Evolutionary conservation across 2,329 filamentous ascomycete species (phyloP), one percentile per base, ranked within the genome.

Genomic region (Ophiostoma sp.): DNA sequence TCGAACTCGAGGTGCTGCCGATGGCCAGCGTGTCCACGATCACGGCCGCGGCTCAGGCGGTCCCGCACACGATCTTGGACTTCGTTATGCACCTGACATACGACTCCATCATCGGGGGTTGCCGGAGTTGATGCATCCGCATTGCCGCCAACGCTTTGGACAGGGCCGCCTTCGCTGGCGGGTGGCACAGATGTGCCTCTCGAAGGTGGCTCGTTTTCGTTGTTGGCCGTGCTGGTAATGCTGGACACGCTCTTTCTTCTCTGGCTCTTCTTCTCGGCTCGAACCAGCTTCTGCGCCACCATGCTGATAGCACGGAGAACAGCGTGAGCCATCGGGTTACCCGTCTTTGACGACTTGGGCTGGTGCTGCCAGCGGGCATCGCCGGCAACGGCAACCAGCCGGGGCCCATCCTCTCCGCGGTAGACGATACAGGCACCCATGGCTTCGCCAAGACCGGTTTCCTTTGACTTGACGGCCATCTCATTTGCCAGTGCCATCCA

Each of bases 231-330:
- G 61, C 25, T 70, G 5, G 9, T 64, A 31, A 22, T 50, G 28
- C 64, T 66, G 28, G 59, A 31, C 12, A 68, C n/a, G 45, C 72
- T 72, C 2, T 52, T 55, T 61, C 61, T 71, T 28, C 72, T 64
- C 72, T 75, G 76, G 57, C 80, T 80, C 68, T 81, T 81, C 73
- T 87, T 82, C 77, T 90, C 88, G 59, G 87, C 84, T 50, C 87
- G 84, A 48, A 90, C 88, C 12, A 90, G 83, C 79, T 90, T 90
- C 78, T 89, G 88, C 3, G 92, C 93, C 73, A 96, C 91, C 89
- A 96, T 94, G 79, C 91, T 93, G 78, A 96, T 93, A 72, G 91
- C 93, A 75, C 93, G 88, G 80, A 95, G 88, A 7, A 92, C 91
- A 25, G 92, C 89, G 79, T 97, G 93, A 33, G 90, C 92, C 87